These are phyloP conservation scores for Protomyces macrosporus DNA, from an alignment of 1,139 yeast genomes.

Conservation along the genomic window DNA sequence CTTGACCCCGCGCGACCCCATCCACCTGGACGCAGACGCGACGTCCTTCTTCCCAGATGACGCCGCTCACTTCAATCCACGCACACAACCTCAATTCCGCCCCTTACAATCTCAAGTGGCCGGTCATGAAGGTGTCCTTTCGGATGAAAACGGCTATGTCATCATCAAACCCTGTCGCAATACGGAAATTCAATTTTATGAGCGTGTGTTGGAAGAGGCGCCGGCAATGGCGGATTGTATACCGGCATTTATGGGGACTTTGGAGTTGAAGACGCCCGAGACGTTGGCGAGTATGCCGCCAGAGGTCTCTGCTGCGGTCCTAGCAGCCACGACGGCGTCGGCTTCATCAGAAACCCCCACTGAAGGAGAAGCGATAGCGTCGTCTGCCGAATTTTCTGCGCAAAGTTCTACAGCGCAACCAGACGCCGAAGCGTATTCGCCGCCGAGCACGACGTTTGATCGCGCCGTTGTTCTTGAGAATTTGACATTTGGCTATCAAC, in stretches of 20 bases:
- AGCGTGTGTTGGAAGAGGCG: slow-evolving; percentile 32
- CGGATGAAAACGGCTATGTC: slow-evolving; percentile 55
- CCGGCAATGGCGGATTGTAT: slow-evolving; percentile 27
- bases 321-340: not conserved
- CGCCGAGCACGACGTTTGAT: slow-evolving; percentile 6
- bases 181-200: slow-evolving; percentile 71
- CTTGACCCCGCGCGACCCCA: not conserved
- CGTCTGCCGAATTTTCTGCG: too few species aligned
- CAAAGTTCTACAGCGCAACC: not conserved
- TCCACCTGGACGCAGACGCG: not conserved
- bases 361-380: too few species aligned
- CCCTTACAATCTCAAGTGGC: slow-evolving; percentile 53
- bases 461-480: slow-evolving; percentile 64
- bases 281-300: slow-evolving; percentile 20
- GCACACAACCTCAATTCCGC: slow-evolving; percentile 8
- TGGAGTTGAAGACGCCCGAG: slow-evolving; percentile 20
- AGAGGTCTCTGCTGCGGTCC: slow-evolving; percentile 16
- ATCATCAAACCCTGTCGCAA: slow-evolving; percentile 63
- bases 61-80: slow-evolving; percentile 5
- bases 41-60: slow-evolving; percentile 17
- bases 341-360: not conserved
- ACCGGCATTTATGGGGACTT: slow-evolving; percentile 28
- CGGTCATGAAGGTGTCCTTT: slow-evolving; percentile 79
- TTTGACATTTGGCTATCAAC: slow-evolving; percentile 52
- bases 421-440: slow-evolving; percentile 13